A percentile compares a stretch with the other conserved stretches of the same genome.
These are phyloP conservation scores for Fusarium armeniacum DNA, from an alignment of 2,329 filamentous ascomycete species.

Conservation along the genomic window DNA sequence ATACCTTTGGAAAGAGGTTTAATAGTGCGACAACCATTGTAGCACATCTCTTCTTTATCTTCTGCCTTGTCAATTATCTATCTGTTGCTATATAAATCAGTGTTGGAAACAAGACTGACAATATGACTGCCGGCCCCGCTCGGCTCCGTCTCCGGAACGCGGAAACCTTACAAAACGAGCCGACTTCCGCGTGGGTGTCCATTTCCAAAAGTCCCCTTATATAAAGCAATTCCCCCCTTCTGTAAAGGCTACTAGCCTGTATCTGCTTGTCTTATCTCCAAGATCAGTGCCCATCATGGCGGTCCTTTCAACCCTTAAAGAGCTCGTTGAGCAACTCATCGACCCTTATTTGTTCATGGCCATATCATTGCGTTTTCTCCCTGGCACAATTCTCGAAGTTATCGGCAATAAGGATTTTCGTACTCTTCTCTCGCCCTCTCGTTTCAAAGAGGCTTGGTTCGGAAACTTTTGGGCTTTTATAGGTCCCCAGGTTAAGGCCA, in stretches of 20 bases:
- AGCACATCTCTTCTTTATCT: neutral
- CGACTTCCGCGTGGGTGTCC: conserved; percentile 18
- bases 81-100: neutral
- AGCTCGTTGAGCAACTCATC: conserved; percentile 55
- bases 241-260: neutral
- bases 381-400: conserved; percentile 63
- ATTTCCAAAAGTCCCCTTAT: conserved; percentile 19
- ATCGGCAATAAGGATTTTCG: conserved; percentile 53
- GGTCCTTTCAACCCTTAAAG: conserved; percentile 42
- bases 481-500: conserved; percentile 65
- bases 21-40: neutral
- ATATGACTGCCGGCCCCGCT: conserved; percentile 27
- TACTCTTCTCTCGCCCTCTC: conserved; percentile 58
- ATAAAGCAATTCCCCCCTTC: conserved; percentile 13
- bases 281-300: conserved; percentile 43
- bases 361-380: conserved; percentile 64
- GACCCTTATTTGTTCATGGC: conserved; percentile 68
- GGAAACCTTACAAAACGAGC: conserved; percentile 43
- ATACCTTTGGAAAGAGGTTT: neutral
- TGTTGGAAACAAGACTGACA: neutral
- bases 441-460: conserved; percentile 69
- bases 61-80: neutral
- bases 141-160: conserved; percentile 28
- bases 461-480: conserved; percentile 70
- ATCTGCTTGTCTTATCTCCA: neutral